phyloP scores from a whole-genome alignment of 2,329 filamentous ascomycete species.

The Cladosporium sp. region DNA sequence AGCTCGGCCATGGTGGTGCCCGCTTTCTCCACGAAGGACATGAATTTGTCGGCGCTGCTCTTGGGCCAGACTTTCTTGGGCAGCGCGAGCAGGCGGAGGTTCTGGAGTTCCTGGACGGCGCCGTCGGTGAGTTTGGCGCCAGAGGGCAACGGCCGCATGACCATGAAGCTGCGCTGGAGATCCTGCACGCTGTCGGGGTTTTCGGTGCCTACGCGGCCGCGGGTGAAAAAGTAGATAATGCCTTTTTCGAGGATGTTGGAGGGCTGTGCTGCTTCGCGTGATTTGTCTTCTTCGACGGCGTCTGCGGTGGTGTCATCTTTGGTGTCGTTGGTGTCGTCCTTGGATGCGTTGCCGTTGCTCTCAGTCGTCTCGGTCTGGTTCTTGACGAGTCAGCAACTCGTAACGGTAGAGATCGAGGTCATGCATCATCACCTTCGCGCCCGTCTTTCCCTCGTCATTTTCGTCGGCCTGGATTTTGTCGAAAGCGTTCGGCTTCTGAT shows the following conservation, averaged over 20 bases:
- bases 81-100: slow-evolving; percentile 71
- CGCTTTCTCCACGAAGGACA: slow-evolving; percentile 80
- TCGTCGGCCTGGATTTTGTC: slow-evolving; percentile 35
- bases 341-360: background rate
- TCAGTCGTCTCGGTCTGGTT: slow-evolving; percentile 5
- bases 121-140: slow-evolving; percentile 67
- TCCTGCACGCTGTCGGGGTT: slow-evolving; percentile 69
- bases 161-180: slow-evolving; percentile 74
- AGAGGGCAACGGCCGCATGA: slow-evolving; percentile 70
- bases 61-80: slow-evolving; percentile 82
- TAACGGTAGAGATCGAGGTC: background rate
- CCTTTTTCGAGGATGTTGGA: slow-evolving; percentile 79
- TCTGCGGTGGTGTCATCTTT: slow-evolving; percentile 25
- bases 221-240: slow-evolving; percentile 87
- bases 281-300: slow-evolving; percentile 52
- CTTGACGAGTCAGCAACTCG: background rate
- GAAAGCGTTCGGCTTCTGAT: slow-evolving; percentile 28
- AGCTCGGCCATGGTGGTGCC: slow-evolving; percentile 65
- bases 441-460: slow-evolving; percentile 30
- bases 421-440: slow-evolving; percentile 3
- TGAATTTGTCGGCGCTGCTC: slow-evolving; percentile 67
- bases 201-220: slow-evolving; percentile 71
- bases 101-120: slow-evolving; percentile 56
- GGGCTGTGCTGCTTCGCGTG: slow-evolving; percentile 53
- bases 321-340: slow-evolving; percentile 10